Evolutionary conservation across 2,329 filamentous ascomycete species (phyloP).

Genomic region (Cercospora sp.): DNA sequence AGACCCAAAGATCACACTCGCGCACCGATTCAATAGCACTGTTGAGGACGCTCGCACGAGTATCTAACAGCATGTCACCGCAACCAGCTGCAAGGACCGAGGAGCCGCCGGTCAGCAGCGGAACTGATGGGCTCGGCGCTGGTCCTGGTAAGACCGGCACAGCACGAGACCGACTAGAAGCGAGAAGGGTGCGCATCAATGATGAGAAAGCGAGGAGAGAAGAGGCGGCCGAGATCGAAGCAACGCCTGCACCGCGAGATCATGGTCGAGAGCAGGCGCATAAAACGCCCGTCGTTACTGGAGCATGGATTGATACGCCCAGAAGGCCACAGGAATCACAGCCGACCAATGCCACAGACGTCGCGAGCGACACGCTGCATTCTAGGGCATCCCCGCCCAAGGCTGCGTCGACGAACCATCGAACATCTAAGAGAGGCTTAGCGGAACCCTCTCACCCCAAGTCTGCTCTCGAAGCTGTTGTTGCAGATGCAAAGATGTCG

Average conservation of each 20-base stretch:
- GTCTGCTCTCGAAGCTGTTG: conserved; percentile 44
- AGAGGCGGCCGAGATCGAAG: conserved; percentile 11
- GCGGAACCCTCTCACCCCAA: conserved; percentile 31
- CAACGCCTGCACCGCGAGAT: conserved; percentile 7
- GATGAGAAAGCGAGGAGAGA: conserved; percentile 16
- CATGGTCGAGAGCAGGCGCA: not conserved
- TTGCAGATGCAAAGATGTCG: conserved; percentile 41
- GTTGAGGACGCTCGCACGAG: conserved; percentile 49
- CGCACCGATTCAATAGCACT: conserved; percentile 50
- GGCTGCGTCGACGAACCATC: not conserved
- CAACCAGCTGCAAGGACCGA: conserved; percentile 30
- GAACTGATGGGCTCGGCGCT: not conserved
- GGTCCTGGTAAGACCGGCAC: conserved; percentile 1
- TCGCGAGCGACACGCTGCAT: not conserved
- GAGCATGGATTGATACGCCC: conserved; percentile 11
- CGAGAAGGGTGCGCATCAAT: conserved; percentile 16
- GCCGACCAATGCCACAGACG: not conserved
- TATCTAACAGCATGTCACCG: conserved; percentile 47
- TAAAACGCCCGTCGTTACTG: conserved; percentile 9
- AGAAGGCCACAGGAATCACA: conserved; percentile 1
- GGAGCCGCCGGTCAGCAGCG: not conserved
- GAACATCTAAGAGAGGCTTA: conserved; percentile 12
- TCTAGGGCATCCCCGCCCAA: conserved; percentile 3
- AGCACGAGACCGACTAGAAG: conserved; percentile 7
- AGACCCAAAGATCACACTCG: conserved; percentile 29